Percentiles rank a stretch among this genome's conserved stretches.
phyloP scores from a whole-genome alignment of 2,329 filamentous ascomycete species.

The Zasmidium citrigriseum region DNA sequence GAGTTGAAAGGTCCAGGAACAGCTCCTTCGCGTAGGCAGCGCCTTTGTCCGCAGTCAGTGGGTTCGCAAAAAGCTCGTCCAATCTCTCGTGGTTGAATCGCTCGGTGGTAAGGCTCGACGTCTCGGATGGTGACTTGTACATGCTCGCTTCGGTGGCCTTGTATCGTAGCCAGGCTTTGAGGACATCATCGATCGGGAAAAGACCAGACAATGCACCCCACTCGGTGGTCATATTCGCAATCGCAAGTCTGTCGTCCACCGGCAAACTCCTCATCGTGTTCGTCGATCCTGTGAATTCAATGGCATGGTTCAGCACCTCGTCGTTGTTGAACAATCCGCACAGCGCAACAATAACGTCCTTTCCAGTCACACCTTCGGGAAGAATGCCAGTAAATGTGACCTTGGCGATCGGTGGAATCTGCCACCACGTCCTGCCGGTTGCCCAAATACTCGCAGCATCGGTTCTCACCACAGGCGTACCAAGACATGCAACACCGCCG shows the following conservation, averaged over 20 bases:
- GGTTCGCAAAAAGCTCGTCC: conserved; percentile 70
- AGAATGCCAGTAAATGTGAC: conserved; percentile 75
- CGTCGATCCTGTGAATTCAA: conserved; percentile 83
- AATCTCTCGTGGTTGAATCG: conserved; percentile 73
- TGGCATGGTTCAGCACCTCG: conserved; percentile 85
- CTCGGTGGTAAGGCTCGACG: conserved; percentile 50
- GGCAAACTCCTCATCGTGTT: conserved; percentile 73
- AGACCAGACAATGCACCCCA: conserved; percentile 73
- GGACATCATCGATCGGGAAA: conserved; percentile 76
- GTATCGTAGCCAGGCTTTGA: conserved; percentile 71
- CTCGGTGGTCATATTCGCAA: conserved; percentile 80
- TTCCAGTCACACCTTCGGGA: conserved; percentile 80
- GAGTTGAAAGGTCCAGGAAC: conserved; percentile 77
- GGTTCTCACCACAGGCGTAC: conserved; percentile 80
- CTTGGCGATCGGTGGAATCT: conserved; percentile 80
- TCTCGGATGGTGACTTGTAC: conserved; percentile 51
- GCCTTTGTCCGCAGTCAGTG: conserved; percentile 69
- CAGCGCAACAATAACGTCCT: conserved; percentile 90
- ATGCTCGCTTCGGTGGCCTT: conserved; percentile 75
- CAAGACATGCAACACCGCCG: conserved; percentile 74
- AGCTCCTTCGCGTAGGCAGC: conserved; percentile 82
- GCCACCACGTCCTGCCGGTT: conserved; percentile 82
- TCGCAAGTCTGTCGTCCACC: conserved; percentile 72
- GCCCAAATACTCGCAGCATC: conserved; percentile 87
- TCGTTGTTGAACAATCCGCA: conserved; percentile 84